phyloP scores from a whole-genome alignment of 352 stramenopile genomes.

The Phytopythium ostracodes region DNA sequence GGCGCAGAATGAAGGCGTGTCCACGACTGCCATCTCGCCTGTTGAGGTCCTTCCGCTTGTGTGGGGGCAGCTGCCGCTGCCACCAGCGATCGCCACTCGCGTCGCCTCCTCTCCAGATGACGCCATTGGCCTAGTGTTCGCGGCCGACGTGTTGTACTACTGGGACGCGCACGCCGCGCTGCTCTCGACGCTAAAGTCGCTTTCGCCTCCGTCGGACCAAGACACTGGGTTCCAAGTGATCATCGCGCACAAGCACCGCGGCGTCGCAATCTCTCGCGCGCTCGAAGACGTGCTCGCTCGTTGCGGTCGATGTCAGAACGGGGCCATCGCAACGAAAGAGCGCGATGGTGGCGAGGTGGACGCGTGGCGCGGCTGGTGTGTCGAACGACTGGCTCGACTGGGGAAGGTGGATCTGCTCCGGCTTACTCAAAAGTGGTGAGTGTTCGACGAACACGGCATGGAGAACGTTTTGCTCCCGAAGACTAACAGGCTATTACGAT shows the following conservation, averaged over 20 bases:
- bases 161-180: slow-evolving; percentile 46
- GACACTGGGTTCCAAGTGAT: slow-evolving; percentile 14
- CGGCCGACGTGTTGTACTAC: slow-evolving; percentile 60
- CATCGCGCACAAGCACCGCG: slow-evolving; percentile 54
- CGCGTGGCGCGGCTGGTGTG: not conserved
- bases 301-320: not conserved
- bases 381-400: not conserved
- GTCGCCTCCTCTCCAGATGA: not conserved
- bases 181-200: slow-evolving; percentile 26
- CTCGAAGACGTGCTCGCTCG: slow-evolving; percentile 1
- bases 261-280: slow-evolving; percentile 1
- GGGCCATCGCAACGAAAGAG: not conserved
- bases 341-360: not conserved
- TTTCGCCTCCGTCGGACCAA: slow-evolving; percentile 2
- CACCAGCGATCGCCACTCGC: not conserved
- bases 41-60: slow-evolving; percentile 17
- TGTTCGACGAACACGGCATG: not conserved
- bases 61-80: slow-evolving; percentile 25
- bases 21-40: not conserved
- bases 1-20: not conserved
- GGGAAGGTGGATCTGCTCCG: slow-evolving; percentile 3
- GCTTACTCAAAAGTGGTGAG: not conserved
- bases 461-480: not conserved
- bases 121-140: slow-evolving; percentile 29
- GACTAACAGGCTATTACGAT: not conserved